Conservation (phyloP, 176 grass and related monocot species). For the Musa schizocarpa region DNA sequence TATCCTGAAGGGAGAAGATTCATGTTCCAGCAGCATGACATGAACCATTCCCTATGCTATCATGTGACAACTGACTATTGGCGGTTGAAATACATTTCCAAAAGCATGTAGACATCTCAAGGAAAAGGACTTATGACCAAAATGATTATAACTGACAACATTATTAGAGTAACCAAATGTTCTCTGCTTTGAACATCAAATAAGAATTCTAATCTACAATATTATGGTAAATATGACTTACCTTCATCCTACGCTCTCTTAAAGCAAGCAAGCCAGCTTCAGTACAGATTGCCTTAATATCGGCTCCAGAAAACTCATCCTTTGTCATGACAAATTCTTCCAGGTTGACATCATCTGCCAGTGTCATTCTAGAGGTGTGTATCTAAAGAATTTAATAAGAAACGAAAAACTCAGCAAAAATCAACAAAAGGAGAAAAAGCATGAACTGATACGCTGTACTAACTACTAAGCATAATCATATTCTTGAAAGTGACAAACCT, state of each 20-base stretch:
- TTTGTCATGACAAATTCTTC: conserved; percentile 12
- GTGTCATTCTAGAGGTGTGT: conserved; percentile 10
- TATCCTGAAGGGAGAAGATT: too few species aligned
- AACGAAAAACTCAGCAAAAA: background rate
- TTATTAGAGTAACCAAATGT: too few species aligned
- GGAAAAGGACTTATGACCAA: too few species aligned
- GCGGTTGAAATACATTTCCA: too few species aligned
- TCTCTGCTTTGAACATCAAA: too few species aligned
- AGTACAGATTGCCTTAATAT: conserved; percentile 17
- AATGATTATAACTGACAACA: too few species aligned
- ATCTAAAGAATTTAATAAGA: background rate
- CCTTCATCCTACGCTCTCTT: conserved; percentile 11
- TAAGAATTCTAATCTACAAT: too few species aligned
- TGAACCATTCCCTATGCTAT: too few species aligned
- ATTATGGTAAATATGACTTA: background rate
- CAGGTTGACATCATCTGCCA: conserved; percentile 7
- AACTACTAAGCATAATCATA: background rate
- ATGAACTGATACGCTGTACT: background rate
- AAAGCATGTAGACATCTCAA: too few species aligned
- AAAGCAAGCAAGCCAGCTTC: conserved; percentile 12
- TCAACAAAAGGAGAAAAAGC: background rate
- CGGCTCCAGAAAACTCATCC: conserved; percentile 12
- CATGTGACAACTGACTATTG: too few species aligned
- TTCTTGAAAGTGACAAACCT: background rate
- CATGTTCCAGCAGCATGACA: too few species aligned